Base-by-base conservation (phyloP, 2,329 filamentous ascomycete genomes). In the Aspergillus sp. region DNA sequence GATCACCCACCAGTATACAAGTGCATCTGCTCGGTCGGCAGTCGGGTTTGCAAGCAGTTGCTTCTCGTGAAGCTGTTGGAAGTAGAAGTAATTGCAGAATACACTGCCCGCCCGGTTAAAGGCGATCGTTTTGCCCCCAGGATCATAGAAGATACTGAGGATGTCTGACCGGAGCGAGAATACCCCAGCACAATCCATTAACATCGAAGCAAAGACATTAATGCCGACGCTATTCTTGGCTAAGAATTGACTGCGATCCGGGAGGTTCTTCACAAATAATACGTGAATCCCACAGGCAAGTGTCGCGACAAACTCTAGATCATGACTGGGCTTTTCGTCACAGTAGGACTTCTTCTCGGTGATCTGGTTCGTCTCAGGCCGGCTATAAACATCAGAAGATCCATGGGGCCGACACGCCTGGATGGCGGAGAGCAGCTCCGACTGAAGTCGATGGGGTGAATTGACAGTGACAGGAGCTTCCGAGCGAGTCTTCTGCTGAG, bases 11-110 rank as follows among this genome's bases (percentile, higher is more conserved):
- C 94, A 98, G 82, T 93, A 96, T 1, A 89, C 85, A 59, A 87
- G 81, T 2, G 91, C 91, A 62, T 95, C 90, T 3, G 86, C 82
- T 72, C 81, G 86, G 15, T 80, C 84, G 51, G 71, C 73, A 52
- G 59, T 77, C 52, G 65, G 66, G 62, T 67, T 72, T 21, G 71
- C 65, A 19, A 75, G 71, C 51, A 86, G 74, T 63, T 81, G 75
- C 13, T 78, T 70, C 48, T 86, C 81, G 71, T 98, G 94, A 32
- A 97, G 77, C 70, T 94, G 88, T 62, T 89, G 78, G 74, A 93
- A 98, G 80, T 91, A 96, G 17, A 91, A 84, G 64, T 96, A 84
- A 72, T 99, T 99, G 82, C 92, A 97, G 80, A 98, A 99, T 30
- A 99, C 85, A 69, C 89, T 91, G 39, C 94, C 93, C 41, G 84